Evolutionary conservation across 441 rosid species (phyloP).

Genomic region (Aquilaria agallochum): DNA sequence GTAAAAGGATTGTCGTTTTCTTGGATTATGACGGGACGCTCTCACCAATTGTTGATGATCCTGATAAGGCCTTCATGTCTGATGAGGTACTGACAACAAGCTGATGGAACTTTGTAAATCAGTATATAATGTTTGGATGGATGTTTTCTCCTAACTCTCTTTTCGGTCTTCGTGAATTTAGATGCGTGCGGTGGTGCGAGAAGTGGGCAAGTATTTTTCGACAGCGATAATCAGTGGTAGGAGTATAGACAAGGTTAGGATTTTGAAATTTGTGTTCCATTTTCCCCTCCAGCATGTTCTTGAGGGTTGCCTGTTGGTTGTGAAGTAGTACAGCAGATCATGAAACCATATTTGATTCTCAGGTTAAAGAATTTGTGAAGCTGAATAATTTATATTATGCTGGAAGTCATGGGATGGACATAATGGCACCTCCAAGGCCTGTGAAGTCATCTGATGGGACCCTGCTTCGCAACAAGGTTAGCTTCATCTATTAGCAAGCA

Average conservation of each 20-base stretch:
- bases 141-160: neutral
- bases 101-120: no score
- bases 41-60: constrained; percentile 44
- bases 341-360: neutral
- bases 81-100: constrained; percentile 23
- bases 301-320: neutral
- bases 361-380: constrained; percentile 42
- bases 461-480: constrained; percentile 19
- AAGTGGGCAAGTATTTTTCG: constrained; percentile 36
- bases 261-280: neutral
- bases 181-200: constrained; percentile 44
- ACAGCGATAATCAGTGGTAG: constrained; percentile 46
- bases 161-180: constrained; percentile 1
- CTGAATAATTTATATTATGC: constrained; percentile 38
- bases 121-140: neutral
- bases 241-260: constrained; percentile 35
- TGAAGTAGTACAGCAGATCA: neutral
- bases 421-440: constrained; percentile 30
- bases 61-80: constrained; percentile 37
- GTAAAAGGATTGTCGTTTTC: constrained; percentile 40
- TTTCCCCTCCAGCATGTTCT: neutral
- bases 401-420: constrained; percentile 56
- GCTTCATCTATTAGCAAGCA: neutral
- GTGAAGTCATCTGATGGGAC: constrained; percentile 18
- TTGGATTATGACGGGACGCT: constrained; percentile 52